phyloP scores from a whole-genome alignment of 768 basidiomycete species.

The Lentinus brumalis region DNA sequence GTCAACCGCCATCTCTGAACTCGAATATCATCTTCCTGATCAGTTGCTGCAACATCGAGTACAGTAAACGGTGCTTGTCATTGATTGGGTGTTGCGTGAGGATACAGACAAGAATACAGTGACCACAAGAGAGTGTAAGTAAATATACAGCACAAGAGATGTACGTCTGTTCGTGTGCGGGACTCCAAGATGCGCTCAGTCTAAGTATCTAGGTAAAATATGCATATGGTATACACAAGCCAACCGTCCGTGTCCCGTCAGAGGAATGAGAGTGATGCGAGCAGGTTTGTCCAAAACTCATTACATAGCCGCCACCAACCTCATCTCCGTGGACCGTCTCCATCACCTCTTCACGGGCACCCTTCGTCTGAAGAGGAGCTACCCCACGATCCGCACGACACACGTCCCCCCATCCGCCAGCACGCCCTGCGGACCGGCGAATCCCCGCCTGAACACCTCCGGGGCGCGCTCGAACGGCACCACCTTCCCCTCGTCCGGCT shows the following conservation, averaged over 20 bases:
- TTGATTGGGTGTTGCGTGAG: not conserved
- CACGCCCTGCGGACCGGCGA: slow-evolving; percentile 26
- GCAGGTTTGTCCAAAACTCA: no score
- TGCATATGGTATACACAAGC: no score
- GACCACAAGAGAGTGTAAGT: not conserved
- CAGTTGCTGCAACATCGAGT: not conserved
- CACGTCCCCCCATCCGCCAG: slow-evolving; percentile 37
- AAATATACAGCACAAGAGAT: not conserved
- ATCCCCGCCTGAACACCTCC: slow-evolving; percentile 44
- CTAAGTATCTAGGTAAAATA: no score
- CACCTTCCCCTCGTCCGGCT: slow-evolving; percentile 39
- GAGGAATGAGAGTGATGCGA: not conserved
- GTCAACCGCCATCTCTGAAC: no score
- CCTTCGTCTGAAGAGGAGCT: not conserved
- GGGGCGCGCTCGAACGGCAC: slow-evolving; percentile 59
- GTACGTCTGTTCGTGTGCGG: not conserved
- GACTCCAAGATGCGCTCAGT: not conserved
- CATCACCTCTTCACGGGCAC: no score
- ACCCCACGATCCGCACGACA: slow-evolving; percentile 33
- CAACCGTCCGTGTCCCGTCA: slow-evolving; percentile 5
- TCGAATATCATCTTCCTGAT: no score
- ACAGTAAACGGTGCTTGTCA: not conserved
- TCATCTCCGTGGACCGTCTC: no score
- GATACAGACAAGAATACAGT: not conserved
- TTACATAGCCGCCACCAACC: no score